A percentile compares a stretch with the other conserved stretches of the same genome.
Evolutionary conservation across 306 rosid species (phyloP).

Genomic region (Sindora glabra): DNA sequence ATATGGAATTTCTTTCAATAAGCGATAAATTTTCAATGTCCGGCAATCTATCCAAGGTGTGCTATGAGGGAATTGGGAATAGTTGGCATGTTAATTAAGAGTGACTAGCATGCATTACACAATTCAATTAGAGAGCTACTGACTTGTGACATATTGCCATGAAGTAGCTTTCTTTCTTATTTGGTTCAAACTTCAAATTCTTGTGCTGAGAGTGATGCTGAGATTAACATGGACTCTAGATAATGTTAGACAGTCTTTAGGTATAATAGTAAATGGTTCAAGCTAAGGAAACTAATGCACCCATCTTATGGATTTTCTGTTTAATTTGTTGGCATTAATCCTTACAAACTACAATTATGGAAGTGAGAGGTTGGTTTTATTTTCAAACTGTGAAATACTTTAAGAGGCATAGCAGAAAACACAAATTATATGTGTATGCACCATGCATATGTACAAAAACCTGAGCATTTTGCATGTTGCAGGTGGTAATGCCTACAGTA

Average conservation of each 20-base stretch:
- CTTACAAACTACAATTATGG: background rate
- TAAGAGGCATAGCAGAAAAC: background rate
- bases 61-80: too few relatives aligned
- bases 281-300: background rate
- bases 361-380: background rate
- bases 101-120: too few relatives aligned
- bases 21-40: too few relatives aligned
- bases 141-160: background rate
- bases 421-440: background rate
- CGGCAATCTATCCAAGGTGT: too few relatives aligned
- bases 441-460: background rate
- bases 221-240: background rate
- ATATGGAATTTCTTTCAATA: too few relatives aligned
- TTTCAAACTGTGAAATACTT: background rate
- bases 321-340: background rate
- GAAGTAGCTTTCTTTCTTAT: background rate
- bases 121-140: too few relatives aligned
- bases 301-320: background rate
- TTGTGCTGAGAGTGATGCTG: background rate
- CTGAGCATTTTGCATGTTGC: slow-evolving; percentile 14
- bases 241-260: background rate
- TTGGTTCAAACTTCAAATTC: background rate
- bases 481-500: slow-evolving; percentile 89
- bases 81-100: too few relatives aligned
- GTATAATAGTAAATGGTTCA: background rate